Evolutionary conservation across 1,139 yeast genomes (phyloP).

Genomic region (Yamadazyma mexicana): DNA sequence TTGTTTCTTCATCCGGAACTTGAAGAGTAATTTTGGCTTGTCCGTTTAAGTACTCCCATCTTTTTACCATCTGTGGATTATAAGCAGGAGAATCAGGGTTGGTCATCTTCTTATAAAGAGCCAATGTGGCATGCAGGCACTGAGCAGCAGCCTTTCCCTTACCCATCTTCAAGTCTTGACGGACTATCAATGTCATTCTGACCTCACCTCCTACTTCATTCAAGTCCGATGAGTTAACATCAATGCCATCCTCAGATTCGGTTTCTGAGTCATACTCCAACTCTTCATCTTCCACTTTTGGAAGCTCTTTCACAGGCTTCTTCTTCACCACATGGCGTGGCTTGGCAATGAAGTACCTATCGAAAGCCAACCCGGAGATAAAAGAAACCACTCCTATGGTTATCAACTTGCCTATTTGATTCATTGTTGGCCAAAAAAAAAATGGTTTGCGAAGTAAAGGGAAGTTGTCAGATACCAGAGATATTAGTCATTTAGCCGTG

Average conservation of each 20-base stretch:
- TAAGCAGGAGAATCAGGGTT: conserved; percentile 54
- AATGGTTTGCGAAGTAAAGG: background rate
- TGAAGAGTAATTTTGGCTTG: conserved; percentile 95
- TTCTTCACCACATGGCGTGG: background rate
- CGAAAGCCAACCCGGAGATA: conserved; percentile 26
- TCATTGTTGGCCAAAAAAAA: background rate
- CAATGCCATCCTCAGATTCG: conserved; percentile 36
- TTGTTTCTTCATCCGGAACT: conserved; percentile 69
- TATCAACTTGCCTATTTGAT: conserved; percentile 1
- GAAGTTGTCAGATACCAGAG: no score
- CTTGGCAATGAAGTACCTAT: conserved; percentile 13
- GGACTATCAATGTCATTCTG: conserved; percentile 82
- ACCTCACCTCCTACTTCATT: conserved; percentile 76
- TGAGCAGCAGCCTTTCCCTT: conserved; percentile 98
- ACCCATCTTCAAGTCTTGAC: conserved; percentile 88
- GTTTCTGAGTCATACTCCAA: conserved; percentile 4
- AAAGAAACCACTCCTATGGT: conserved; percentile 25
- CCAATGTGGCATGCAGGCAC: conserved; percentile 96
- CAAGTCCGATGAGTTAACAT: conserved; percentile 55
- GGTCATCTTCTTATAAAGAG: conserved; percentile 73
- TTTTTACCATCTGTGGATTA: conserved; percentile 57
- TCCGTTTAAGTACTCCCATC: conserved; percentile 80
- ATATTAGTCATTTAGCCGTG: background rate
- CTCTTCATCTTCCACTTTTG: background rate
- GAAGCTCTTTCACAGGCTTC: conserved; percentile 1